These are phyloP conservation scores for Peronospora belbahrii DNA, from an alignment of 352 stramenopile species.

Conservation along the genomic window DNA sequence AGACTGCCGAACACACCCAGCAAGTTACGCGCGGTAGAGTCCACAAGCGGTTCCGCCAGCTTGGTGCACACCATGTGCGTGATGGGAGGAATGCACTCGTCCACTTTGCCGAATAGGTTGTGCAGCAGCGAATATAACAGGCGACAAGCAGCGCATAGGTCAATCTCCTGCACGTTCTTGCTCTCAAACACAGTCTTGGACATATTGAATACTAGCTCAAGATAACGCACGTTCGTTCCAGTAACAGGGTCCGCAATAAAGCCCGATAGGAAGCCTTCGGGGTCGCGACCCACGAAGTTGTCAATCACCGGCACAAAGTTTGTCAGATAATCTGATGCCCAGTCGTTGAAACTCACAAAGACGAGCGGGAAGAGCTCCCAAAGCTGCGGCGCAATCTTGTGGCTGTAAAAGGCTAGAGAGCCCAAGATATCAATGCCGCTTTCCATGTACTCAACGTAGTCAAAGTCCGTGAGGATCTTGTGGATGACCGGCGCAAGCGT, in stretches of 20 bases:
- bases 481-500: conserved; percentile 93
- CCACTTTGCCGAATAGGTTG: conserved; percentile 78
- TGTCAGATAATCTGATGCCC: conserved; percentile 93
- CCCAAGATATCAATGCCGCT: conserved; percentile 93
- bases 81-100: conserved; percentile 69
- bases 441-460: conserved; percentile 97
- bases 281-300: conserved; percentile 90
- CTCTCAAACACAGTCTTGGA: conserved; percentile 67
- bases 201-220: conserved; percentile 80
- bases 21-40: conserved; percentile 69
- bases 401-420: conserved; percentile 93
- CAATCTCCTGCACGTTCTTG: conserved; percentile 50
- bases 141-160: conserved; percentile 63
- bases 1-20: conserved; percentile 88
- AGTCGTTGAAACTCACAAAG: conserved; percentile 93
- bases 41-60: conserved; percentile 47
- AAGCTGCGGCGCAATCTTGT: conserved; percentile 87
- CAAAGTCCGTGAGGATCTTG: conserved; percentile 92
- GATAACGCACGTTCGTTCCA: conserved; percentile 46
- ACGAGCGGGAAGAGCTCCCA: conserved; percentile 95
- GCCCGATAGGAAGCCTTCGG: conserved; percentile 59
- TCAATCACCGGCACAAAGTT: conserved; percentile 95
- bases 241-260: conserved; percentile 34
- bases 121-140: conserved; percentile 77
- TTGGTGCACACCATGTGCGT: conserved; percentile 60